A percentile compares a stretch with the other conserved stretches of the same genome.
Evolutionary conservation across 2,329 filamentous ascomycete genomes (phyloP).

Genomic region (Beauveria sp.): DNA sequence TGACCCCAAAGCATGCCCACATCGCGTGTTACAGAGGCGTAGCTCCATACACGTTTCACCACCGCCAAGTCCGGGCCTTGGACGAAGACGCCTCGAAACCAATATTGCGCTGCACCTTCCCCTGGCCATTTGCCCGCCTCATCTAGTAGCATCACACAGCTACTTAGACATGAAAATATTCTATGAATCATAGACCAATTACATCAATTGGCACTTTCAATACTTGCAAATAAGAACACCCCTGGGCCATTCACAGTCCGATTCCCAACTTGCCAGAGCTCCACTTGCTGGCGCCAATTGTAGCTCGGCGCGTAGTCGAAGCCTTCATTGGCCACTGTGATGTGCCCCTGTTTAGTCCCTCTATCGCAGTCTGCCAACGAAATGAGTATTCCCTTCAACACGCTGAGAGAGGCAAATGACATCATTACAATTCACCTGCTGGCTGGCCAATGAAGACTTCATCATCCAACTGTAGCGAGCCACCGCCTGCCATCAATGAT

Average conservation of each 20-base stretch:
- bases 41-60: constrained; percentile 7
- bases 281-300: not conserved
- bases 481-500: not conserved
- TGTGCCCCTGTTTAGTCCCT: too few species aligned
- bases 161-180: not conserved
- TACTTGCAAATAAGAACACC: not conserved
- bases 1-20: constrained; percentile 4
- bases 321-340: not conserved
- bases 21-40: constrained; percentile 10
- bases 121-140: not conserved
- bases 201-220: not conserved
- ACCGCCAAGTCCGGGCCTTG: not conserved
- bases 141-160: not conserved
- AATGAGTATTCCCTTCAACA: not conserved
- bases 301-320: constrained; percentile 7
- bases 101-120: not conserved
- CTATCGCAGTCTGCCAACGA: not conserved
- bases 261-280: not conserved
- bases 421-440: not conserved
- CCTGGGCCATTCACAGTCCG: not conserved
- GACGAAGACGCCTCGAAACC: not conserved
- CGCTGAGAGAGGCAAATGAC: not conserved
- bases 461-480: not conserved
- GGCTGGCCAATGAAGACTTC: not conserved
- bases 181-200: too few species aligned